phyloP scores from a whole-genome alignment of 129 eudicot species.

The Mikania micrantha region DNA sequence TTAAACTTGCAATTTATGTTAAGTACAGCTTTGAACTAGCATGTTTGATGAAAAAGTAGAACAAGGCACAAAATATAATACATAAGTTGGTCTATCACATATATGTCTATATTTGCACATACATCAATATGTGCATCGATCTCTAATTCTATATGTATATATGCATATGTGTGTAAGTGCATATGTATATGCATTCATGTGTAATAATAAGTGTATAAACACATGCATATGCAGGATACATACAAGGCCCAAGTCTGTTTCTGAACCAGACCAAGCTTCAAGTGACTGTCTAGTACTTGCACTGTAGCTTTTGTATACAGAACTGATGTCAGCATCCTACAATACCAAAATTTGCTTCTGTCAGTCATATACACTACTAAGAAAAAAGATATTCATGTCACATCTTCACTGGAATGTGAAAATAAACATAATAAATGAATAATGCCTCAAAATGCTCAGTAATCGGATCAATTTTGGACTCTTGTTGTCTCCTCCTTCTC shows the following conservation, averaged over 20 bases:
- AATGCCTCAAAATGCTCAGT: conserved; percentile 77
- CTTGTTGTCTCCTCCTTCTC: conserved; percentile 57
- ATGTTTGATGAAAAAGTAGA: neutral
- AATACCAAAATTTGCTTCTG: neutral
- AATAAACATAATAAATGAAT: neutral
- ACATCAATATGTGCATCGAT: neutral
- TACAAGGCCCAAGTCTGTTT: conserved; percentile 84
- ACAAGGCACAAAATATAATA: neutral
- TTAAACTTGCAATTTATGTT: neutral
- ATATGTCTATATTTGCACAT: too few species aligned
- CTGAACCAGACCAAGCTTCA: conserved; percentile 86
- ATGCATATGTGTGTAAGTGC: neutral
- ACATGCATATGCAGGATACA: conserved; percentile 22
- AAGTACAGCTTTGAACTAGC: neutral
- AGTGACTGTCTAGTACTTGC: conserved; percentile 73
- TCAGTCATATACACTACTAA: conserved; percentile 1
- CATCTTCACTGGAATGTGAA: neutral
- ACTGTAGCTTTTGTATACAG: conserved; percentile 69
- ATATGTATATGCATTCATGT: neutral
- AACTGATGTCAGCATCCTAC: conserved; percentile 73
- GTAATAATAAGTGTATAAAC: neutral
- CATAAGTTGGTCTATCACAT: neutral
- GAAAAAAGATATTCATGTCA: too few species aligned
- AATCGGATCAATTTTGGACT: conserved; percentile 65
- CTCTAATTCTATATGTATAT: neutral